Evolutionary conservation across 2,329 filamentous ascomycete genomes (phyloP), one percentile per base, ranked within the genome.

Genomic region (Clathrospora elynae): DNA sequence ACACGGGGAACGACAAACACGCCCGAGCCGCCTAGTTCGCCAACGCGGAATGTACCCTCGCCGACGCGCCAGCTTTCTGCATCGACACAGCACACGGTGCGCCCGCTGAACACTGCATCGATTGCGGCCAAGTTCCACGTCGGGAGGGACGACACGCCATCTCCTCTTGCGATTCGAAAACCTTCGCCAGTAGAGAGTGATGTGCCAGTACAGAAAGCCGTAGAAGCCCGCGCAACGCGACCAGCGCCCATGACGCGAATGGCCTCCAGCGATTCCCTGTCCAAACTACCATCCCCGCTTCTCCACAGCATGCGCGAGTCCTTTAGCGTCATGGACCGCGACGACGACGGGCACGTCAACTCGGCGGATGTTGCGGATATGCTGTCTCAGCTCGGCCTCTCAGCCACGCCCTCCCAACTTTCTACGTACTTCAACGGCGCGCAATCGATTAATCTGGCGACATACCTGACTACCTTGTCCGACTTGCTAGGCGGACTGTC

Each of bases 301-400:
- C 83, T 96, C 23, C 84, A 91, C 61, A 88, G 89, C 59, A 81
- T 99, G 71, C 83, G 93, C 48, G 92, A 97, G 66, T 90, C 87
- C 0, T 99, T 97, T 70, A 89, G 95, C 70, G 90, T 96, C 46
- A 78, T 99, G 32, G 93, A 97, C 70, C 81, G 89, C 47, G 86
- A 93, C 70, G 91, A 90, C 62, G 90, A 93, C 62, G 91, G 92
- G 12, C 76, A 82, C 35, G 85, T 99, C 49, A 87, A 86, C 55
- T 80, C 87, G 46, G 87, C 92, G 14, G 90, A 95, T 66, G 84
- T 99, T 4, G 83, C 83, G 11, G 88, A 95, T 60, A 95, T 96
- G 81, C 80, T 99, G 20, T 83, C 81, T 46, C 90, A 95, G 62
- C 78, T 96, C 34, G 91, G 92, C 26, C 81, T 96, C 20, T 87